Evolutionary conservation across 2,329 filamentous ascomycete species (phyloP).

Genomic region (Pyrenochaeta sp.): DNA sequence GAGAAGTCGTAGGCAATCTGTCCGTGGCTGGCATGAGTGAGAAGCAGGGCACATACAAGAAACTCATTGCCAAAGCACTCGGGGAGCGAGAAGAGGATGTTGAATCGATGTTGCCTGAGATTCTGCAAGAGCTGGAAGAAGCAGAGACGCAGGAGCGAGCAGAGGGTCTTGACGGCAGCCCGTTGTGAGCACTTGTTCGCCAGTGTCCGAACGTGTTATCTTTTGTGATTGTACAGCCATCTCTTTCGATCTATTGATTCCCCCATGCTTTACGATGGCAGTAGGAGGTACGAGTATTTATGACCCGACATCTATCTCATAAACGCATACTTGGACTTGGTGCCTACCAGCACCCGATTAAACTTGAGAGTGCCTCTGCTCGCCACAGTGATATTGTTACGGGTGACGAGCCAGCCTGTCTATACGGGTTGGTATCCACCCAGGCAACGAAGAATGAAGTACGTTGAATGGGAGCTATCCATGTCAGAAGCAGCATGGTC

Average conservation of each 20-base stretch:
- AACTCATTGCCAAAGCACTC: slow-evolving; percentile 72
- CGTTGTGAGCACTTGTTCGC: slow-evolving; percentile 20
- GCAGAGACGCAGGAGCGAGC: slow-evolving; percentile 52
- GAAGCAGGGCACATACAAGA: slow-evolving; percentile 76
- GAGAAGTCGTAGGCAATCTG: slow-evolving; percentile 73
- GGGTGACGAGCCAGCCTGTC: neutral
- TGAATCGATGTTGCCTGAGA: slow-evolving; percentile 66
- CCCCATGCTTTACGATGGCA: slow-evolving; percentile 5
- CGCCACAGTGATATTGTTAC: neutral
- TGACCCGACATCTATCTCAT: slow-evolving; percentile 13
- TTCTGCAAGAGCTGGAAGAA: slow-evolving; percentile 59
- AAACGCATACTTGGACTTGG: slow-evolving; percentile 10
- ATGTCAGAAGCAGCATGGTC: neutral
- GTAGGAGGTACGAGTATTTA: slow-evolving; percentile 15
- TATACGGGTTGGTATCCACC: neutral
- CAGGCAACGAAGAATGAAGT: neutral
- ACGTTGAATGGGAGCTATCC: neutral
- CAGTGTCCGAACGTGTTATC: neutral
- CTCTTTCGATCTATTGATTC: slow-evolving; percentile 4
- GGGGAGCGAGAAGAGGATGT: slow-evolving; percentile 74
- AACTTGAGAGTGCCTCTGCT: neutral
- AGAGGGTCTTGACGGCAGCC: slow-evolving; percentile 46
- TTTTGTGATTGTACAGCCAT: neutral
- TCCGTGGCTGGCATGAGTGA: slow-evolving; percentile 75
- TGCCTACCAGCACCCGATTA: slow-evolving; percentile 5